Base-by-base conservation (phyloP, 208 protist species). In the Novymonas esmeraldas region DNA sequence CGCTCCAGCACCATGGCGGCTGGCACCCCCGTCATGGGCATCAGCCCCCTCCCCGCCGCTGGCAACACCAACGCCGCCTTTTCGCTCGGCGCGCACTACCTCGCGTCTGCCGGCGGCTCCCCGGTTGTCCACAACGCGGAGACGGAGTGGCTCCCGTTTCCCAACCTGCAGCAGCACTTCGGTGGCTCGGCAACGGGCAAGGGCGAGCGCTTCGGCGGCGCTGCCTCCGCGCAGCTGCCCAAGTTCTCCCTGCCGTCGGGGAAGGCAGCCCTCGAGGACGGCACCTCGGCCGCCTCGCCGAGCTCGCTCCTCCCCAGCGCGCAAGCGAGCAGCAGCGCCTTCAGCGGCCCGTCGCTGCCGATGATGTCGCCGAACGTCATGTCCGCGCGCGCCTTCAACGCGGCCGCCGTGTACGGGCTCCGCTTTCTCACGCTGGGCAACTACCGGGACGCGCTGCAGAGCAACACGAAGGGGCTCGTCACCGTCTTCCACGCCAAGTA, bases 401-500 rank as follows among this genome's bases (percentile, higher is more conserved):
- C 64, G 29, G 58, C 59, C 24, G 68, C 65, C 34, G 68, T 70
- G 24, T 61, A 70, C 44, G 68, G 60, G 20, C 42, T 90, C 7
- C 70, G 56, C 18, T 87, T 95, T 44, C 59, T 82, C 36, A 84
- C 78, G 9, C 24, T 93, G 18, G 38, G 70, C 48, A 95, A 86
- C 73, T 82, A 86, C 45, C 45, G 69, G 14, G 64, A 76, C 11
- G 48, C 73, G 22, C 63, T 95, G 39, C 57, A 45, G 22, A 55
- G 46, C 34, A 92, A 87, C 69, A 65, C 56, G 9, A 76, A 64
- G 59, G 90, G 90, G 6, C 64, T 89, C 18, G 73, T 95, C 24
- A 83, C 89, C 38, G 61, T 95, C 67, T 95, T 95, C 65, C 90
- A 95, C 74, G 90, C 84, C 18, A 86, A 85, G 70, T 93, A 91